Evolutionary conservation across 805 yeast genomes (phyloP), one percentile per base, ranked within the genome.

Genomic region (Ogataea thermomethanolica): DNA sequence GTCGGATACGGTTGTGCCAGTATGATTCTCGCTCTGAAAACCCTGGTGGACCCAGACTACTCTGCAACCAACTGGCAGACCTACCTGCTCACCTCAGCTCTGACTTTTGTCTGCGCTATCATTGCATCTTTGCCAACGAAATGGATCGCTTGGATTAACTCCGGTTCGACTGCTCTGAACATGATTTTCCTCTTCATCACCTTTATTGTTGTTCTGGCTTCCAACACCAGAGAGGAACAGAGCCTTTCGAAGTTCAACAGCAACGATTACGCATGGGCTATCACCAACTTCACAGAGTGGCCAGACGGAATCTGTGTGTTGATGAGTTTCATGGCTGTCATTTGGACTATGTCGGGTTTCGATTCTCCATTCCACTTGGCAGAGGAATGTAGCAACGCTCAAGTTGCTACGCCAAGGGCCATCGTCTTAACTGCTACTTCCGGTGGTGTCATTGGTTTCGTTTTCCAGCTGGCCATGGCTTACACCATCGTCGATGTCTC

Each of bases 271-370:
- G 82, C 81, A 3, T 79, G 83, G 83, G 62, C 66, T 3, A 67
- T 76, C 39, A 55, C 65, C 33, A 78, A 78, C 58, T 73, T 65
- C 48, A 76, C 84, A 11, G 81, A 76, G 30, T 79, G 73, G 67
- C 81, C 83, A 11, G 64, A 67, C 33, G 85, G 85, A 39, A 67
- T 78, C 36, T 71, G 79, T 22, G 65, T 76, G 55, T 57, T 79
- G 43, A 67, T 76, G 69, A 67, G 76, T 5, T 77, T 77, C 59
- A 55, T 76, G 49, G 77, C 81, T 22, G 79, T 72, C 33, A 74
- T 76, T 44, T 77, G 82, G 81, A 75, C 82, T 33, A 79, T 81
- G 85, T 73, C 81, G 39, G 87, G 86, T 11, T 81, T 78, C 55
- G 87, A 81, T 55, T 77, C 84, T 13, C 83, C 87, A 0, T 81